Conservation (phyloP, 78 protist genomes). For the Paratrimastix pyriformis region DNA sequence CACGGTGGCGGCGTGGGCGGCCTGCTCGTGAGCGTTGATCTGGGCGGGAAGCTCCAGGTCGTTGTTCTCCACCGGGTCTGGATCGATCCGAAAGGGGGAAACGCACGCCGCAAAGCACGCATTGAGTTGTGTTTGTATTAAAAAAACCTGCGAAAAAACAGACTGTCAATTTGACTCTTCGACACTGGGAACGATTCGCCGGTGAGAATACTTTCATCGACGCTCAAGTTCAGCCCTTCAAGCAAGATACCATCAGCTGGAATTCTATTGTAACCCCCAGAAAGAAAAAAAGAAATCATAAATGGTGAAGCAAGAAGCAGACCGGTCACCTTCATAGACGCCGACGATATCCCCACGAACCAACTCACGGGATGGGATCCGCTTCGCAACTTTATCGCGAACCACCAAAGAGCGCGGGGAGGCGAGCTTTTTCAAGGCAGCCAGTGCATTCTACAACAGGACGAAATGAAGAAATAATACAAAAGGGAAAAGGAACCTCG, state of each 20-base stretch:
- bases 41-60: not conserved
- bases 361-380: not conserved
- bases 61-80: not conserved
- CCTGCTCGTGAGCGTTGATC: too few relatives aligned
- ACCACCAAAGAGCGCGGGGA: constrained; percentile 2
- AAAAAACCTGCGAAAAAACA: too few relatives aligned
- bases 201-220: constrained; percentile 14
- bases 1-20: too few relatives aligned
- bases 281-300: too few relatives aligned
- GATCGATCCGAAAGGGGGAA: too few relatives aligned
- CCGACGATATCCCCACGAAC: constrained; percentile 7
- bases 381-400: not conserved
- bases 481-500: too few relatives aligned
- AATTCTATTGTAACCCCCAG: too few relatives aligned
- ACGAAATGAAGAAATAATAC: too few relatives aligned
- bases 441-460: constrained; percentile 5
- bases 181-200: not conserved
- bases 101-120: too few relatives aligned
- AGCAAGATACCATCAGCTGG: constrained; percentile 8
- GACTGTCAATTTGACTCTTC: not conserved
- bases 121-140: too few relatives aligned
- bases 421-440: not conserved
- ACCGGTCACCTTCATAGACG: constrained; percentile 11
- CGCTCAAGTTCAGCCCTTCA: not conserved
- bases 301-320: too few relatives aligned